These are phyloP conservation scores for Cynara cardunculus DNA, from an alignment of 129 eudicot species.

Conservation along the genomic window DNA sequence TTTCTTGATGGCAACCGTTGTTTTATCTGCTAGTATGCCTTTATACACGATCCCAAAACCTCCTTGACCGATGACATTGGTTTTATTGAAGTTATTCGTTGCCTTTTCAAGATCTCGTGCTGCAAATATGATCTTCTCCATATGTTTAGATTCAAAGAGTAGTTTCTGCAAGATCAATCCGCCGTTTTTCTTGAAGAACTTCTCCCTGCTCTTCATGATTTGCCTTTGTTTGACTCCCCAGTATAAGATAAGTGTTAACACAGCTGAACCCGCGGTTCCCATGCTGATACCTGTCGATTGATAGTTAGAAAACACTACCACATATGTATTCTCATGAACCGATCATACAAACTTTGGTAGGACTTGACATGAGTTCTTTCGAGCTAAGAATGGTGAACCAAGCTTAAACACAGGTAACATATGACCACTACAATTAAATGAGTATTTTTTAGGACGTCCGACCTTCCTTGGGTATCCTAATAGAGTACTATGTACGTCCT, in stretches of 20 bases:
- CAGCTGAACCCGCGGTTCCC: conserved; percentile 1
- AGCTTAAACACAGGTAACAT: too few relatives aligned
- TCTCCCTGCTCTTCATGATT: conserved; percentile 15
- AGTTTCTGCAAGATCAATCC: conserved; percentile 26
- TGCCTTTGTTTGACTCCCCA: conserved; percentile 17
- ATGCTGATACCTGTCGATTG: conserved; percentile 6
- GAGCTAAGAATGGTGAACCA: too few relatives aligned
- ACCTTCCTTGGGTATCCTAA: too few relatives aligned
- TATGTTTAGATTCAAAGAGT: conserved; percentile 21
- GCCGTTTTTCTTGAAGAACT: conserved; percentile 28
- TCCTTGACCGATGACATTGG: conserved; percentile 19
- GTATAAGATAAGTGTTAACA: conserved; percentile 10
- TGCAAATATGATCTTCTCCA: conserved; percentile 17
- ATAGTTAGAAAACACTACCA: too few relatives aligned
- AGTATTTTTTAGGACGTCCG: too few relatives aligned
- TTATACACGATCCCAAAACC: conserved; percentile 26
- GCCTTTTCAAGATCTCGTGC: conserved; percentile 18
- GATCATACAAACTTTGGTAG: too few relatives aligned
- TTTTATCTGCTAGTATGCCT: conserved; percentile 18
- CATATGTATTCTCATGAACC: too few relatives aligned
- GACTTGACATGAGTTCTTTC: too few relatives aligned
- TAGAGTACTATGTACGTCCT: too few relatives aligned
- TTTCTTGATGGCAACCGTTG: conserved; percentile 14
- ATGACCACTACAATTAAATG: too few relatives aligned
- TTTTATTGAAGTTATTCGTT: conserved; percentile 23